Percentiles rank a stretch among this genome's conserved stretches.
Evolutionary conservation across 129 eudicot genomes (phyloP).

Genomic region (Flaveria bidentis): DNA sequence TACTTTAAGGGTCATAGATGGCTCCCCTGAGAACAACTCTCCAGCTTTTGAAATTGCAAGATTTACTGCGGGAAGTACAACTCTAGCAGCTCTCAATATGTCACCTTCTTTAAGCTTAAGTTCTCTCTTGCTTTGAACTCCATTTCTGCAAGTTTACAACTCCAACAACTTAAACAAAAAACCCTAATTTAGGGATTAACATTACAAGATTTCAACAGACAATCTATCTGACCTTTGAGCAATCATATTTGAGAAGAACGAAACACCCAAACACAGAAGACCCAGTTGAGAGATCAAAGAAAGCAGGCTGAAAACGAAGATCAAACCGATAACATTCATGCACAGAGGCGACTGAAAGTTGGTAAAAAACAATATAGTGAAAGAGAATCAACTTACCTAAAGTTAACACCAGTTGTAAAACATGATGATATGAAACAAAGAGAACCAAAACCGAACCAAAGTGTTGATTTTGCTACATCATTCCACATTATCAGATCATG

Average conservation of each 20-base stretch:
- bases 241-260: slow-evolving; percentile 70
- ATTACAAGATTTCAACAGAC: not conserved
- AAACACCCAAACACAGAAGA: slow-evolving; percentile 62
- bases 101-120: slow-evolving; percentile 64
- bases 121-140: slow-evolving; percentile 29
- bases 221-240: slow-evolving; percentile 50
- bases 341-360: not conserved
- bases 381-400: slow-evolving; percentile 50
- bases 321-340: slow-evolving; percentile 8
- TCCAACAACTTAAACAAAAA: slow-evolving; percentile 13
- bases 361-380: not conserved
- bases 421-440: slow-evolving; percentile 88
- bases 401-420: slow-evolving; percentile 62
- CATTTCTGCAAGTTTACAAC: slow-evolving; percentile 41
- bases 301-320: slow-evolving; percentile 54
- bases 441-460: slow-evolving; percentile 96
- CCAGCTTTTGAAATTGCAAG: slow-evolving; percentile 56
- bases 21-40: slow-evolving; percentile 83
- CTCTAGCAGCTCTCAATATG: slow-evolving; percentile 56
- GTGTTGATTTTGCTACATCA: slow-evolving; percentile 87
- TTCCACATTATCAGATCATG: slow-evolving; percentile 87
- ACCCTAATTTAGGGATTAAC: not conserved
- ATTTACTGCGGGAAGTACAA: slow-evolving; percentile 76
- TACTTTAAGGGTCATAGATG: slow-evolving; percentile 90
- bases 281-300: slow-evolving; percentile 77